phyloP scores from a whole-genome alignment of 768 basidiomycete species.

The Chalciporus chontae region DNA sequence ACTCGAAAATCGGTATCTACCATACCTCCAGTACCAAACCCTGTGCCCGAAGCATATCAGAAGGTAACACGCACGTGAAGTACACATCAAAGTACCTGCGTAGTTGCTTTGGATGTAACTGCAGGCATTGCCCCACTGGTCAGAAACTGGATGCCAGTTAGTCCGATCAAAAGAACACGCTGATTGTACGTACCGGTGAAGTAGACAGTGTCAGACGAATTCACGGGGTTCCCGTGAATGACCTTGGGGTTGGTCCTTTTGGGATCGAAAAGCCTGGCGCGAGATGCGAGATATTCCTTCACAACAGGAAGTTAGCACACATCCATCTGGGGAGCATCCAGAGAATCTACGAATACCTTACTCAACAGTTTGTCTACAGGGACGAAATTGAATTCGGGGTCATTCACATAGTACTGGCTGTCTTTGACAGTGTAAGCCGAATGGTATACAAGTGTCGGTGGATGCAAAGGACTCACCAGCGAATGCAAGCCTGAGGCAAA shows the following conservation, averaged over 20 bases:
- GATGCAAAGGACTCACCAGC: conserved; percentile 49
- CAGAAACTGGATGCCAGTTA: conserved; percentile 51
- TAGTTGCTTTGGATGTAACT: conserved; percentile 90
- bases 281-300: conserved; percentile 77
- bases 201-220: conserved; percentile 92
- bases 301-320: not conserved
- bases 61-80: not conserved
- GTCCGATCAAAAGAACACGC: not conserved
- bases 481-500: conserved; percentile 54
- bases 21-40: conserved; percentile 86
- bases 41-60: conserved; percentile 31
- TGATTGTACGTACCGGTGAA: conserved; percentile 64
- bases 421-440: conserved; percentile 41
- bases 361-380: conserved; percentile 82
- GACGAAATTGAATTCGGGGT: conserved; percentile 74
- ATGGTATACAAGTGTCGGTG: not conserved
- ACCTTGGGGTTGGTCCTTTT: conserved; percentile 60
- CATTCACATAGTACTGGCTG: conserved; percentile 86
- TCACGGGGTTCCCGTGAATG: conserved; percentile 73
- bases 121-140: conserved; percentile 88
- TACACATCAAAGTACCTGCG: conserved; percentile 46
- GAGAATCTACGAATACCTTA: conserved; percentile 47
- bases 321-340: not conserved
- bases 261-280: conserved; percentile 80
- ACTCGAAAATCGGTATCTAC: not conserved